phyloP scores from a whole-genome alignment of 2,329 filamentous ascomycete genomes.

The Teratosphaeria epicoccoides region DNA sequence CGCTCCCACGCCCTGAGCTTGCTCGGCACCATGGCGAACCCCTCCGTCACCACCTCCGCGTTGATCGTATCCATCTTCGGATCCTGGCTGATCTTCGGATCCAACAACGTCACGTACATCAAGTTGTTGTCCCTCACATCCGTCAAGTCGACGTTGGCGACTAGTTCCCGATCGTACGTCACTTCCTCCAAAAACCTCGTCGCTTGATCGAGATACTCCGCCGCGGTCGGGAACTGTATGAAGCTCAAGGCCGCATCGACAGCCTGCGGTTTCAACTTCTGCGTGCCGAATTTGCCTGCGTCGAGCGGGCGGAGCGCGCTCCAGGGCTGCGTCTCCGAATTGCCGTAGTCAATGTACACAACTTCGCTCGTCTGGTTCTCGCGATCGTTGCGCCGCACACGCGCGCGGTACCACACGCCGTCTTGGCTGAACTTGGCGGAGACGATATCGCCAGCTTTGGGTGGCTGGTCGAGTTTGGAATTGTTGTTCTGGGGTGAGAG shows the following conservation, averaged over 20 bases:
- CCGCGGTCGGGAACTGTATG: slow-evolving; percentile 70
- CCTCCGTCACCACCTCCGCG: slow-evolving; percentile 71
- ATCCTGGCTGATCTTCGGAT: slow-evolving; percentile 52
- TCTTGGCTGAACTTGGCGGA: slow-evolving; percentile 85
- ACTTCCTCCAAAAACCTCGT: slow-evolving; percentile 64
- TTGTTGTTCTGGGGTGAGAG: slow-evolving; percentile 69
- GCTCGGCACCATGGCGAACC: slow-evolving; percentile 79
- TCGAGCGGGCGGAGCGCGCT: slow-evolving; percentile 69
- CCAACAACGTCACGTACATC: slow-evolving; percentile 73
- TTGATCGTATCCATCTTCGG: slow-evolving; percentile 71
- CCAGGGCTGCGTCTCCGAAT: slow-evolving; percentile 83
- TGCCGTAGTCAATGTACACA: slow-evolving; percentile 92
- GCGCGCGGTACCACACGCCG: slow-evolving; percentile 87
- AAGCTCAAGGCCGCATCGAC: slow-evolving; percentile 78
- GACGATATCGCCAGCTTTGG: slow-evolving; percentile 85
- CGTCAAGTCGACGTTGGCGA: slow-evolving; percentile 82
- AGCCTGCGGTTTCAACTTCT: slow-evolving; percentile 80
- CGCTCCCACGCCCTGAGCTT: slow-evolving; percentile 91
- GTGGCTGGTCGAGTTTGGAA: slow-evolving; percentile 55
- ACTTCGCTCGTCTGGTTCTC: slow-evolving; percentile 81
- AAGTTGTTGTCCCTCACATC: slow-evolving; percentile 68
- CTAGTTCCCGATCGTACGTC: slow-evolving; percentile 61
- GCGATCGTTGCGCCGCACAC: slow-evolving; percentile 84
- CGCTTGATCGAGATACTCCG: slow-evolving; percentile 75
- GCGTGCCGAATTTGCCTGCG: slow-evolving; percentile 64